Percentiles rank a stretch among this genome's conserved stretches.
Conservation (phyloP, 2,329 filamentous ascomycete genomes). For the Aspergillus caelatus region DNA sequence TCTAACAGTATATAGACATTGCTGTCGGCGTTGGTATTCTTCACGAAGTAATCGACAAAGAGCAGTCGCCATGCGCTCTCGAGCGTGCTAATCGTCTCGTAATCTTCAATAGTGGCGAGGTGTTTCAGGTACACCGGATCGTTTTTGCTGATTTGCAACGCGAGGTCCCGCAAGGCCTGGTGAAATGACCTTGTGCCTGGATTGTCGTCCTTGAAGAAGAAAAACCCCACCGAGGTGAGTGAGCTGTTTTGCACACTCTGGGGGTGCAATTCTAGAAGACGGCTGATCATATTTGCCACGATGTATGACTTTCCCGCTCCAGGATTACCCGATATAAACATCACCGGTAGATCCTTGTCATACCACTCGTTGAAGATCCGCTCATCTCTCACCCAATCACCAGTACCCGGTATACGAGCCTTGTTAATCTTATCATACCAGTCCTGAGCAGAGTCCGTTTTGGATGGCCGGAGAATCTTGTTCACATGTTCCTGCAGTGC, state of each 20-base stretch:
- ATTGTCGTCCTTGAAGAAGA: conserved; percentile 54
- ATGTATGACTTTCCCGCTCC: conserved; percentile 54
- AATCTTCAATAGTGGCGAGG: conserved; percentile 38
- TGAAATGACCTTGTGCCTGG: conserved; percentile 50
- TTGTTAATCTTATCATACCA: conserved; percentile 47
- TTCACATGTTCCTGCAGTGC: conserved; percentile 1
- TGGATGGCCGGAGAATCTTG: conserved; percentile 45
- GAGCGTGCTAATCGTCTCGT: conserved; percentile 49
- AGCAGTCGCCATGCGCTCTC: conserved; percentile 49
- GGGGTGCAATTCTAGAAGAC: conserved; percentile 39
- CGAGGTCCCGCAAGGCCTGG: conserved; percentile 51
- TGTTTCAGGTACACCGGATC: conserved; percentile 51
- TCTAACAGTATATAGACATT: conserved; percentile 52
- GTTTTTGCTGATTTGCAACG: conserved; percentile 52
- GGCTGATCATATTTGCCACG: conserved; percentile 47
- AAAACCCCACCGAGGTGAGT: conserved; percentile 45
- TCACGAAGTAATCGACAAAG: conserved; percentile 43
- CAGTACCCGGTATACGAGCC: conserved; percentile 45
- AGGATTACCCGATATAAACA: conserved; percentile 51
- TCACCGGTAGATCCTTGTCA: conserved; percentile 39
- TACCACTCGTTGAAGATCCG: conserved; percentile 46
- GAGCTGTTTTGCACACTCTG: conserved; percentile 19
- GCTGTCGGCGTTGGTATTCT: conserved; percentile 33
- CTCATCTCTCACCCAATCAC: conserved; percentile 52
- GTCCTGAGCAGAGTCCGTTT: conserved; percentile 44